A percentile compares a stretch with the other conserved stretches of the same genome.
Conservation (phyloP, 495 filamentous ascomycete species). For the Acidiella bohemica region DNA sequence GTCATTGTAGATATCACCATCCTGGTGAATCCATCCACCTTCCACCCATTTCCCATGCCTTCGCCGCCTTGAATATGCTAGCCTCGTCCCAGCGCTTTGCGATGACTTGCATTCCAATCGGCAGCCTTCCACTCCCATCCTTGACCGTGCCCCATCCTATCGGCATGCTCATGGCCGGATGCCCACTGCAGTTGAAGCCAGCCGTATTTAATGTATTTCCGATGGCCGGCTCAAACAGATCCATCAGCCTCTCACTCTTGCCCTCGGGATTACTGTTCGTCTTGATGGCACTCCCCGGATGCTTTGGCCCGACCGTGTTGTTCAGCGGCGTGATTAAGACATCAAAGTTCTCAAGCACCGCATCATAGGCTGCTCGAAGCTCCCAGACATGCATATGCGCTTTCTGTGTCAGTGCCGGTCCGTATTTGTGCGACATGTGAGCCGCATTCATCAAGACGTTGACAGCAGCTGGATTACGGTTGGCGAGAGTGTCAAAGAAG, state of each 20-base stretch:
- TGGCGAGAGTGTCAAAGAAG: constrained; percentile 20
- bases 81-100: constrained; percentile 39
- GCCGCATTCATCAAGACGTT: constrained; percentile 22
- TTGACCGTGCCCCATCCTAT: constrained; percentile 36
- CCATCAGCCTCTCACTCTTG: constrained; percentile 11
- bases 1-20: too few species aligned
- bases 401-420: constrained; percentile 18
- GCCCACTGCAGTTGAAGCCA: constrained; percentile 44
- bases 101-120: constrained; percentile 46
- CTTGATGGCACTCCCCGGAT: constrained; percentile 1
- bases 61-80: constrained; percentile 37
- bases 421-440: constrained; percentile 22
- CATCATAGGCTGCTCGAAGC: constrained; percentile 36
- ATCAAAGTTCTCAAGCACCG: constrained; percentile 32
- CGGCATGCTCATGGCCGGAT: constrained; percentile 45
- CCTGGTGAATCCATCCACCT: constrained; percentile 9
- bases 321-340: constrained; percentile 35
- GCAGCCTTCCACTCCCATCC: constrained; percentile 34
- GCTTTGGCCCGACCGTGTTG: constrained; percentile 29
- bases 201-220: constrained; percentile 43
- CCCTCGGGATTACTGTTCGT: constrained; percentile 15
- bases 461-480: constrained; percentile 8
- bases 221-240: constrained; percentile 20
- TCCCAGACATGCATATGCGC: constrained; percentile 28
- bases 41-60: constrained; percentile 35